These are phyloP conservation scores for Pseudocercospora macadamiae DNA, from an alignment of 2,329 filamentous ascomycete genomes.

Conservation along the genomic window DNA sequence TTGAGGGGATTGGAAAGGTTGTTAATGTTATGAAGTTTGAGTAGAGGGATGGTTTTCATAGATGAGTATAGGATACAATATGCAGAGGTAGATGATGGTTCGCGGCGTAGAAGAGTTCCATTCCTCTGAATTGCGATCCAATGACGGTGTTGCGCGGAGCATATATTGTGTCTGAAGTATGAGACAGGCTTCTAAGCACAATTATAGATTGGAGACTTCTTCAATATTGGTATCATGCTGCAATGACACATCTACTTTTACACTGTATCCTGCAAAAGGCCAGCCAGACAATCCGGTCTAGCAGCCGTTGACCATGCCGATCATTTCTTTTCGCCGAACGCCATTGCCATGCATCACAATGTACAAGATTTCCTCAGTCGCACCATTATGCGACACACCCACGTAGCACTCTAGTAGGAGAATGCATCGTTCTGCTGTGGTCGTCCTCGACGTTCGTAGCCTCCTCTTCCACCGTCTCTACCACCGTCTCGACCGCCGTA, in stretches of 20 bases:
- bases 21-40: conserved; percentile 40
- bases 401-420: background rate
- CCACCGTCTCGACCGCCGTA: background rate
- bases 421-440: conserved; percentile 7
- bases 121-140: too few species aligned
- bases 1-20: conserved; percentile 39
- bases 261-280: conserved; percentile 20
- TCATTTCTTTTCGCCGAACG: conserved; percentile 8
- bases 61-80: too few species aligned
- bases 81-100: too few species aligned
- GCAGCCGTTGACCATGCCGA: background rate
- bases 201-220: conserved; percentile 21
- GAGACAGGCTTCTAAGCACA: too few species aligned
- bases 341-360: conserved; percentile 18
- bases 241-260: conserved; percentile 18
- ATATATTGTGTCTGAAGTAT: too few species aligned
- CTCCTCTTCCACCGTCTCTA: background rate
- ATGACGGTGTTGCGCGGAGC: too few species aligned
- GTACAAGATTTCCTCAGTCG: background rate
- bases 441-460: background rate
- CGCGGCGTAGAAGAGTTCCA: too few species aligned
- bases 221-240: conserved; percentile 13
- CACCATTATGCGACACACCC: background rate
- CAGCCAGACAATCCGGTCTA: background rate
- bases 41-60: conserved; percentile 22